A percentile compares a stretch with the other conserved stretches of the same genome.
These are phyloP conservation scores for Macaranga tanarius DNA, from an alignment of 441 rosid species.

Conservation along the genomic window DNA sequence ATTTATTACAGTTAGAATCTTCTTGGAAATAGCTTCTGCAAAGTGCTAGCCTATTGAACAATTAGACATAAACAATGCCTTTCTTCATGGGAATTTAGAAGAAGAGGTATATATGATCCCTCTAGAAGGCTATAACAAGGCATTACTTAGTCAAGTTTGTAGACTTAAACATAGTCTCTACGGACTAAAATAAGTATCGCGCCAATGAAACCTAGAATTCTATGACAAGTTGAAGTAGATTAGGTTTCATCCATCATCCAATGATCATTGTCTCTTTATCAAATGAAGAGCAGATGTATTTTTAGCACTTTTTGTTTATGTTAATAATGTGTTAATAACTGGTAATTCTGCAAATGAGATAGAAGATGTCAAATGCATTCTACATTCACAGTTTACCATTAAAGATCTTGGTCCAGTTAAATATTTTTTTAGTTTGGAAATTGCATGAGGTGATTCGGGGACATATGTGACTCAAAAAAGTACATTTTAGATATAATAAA, in stretches of 20 bases:
- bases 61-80: too few species aligned
- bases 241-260: neutral
- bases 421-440: neutral
- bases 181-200: neutral
- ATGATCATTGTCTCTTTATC: neutral
- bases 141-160: neutral
- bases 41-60: too few species aligned
- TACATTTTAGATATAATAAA: neutral
- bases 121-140: neutral
- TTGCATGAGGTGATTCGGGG: neutral
- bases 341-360: neutral
- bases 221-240: neutral
- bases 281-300: neutral
- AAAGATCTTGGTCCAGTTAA: neutral
- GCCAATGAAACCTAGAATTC: neutral
- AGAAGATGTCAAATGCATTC: neutral
- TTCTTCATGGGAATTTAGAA: neutral
- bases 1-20: too few species aligned
- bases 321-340: neutral
- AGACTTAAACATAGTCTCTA: neutral
- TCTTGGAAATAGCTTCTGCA: too few species aligned
- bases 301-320: neutral
- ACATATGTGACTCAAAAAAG: neutral
- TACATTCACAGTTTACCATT: neutral
- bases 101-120: neutral